A percentile compares a stretch with the other conserved stretches of the same genome.
Evolutionary conservation across 2,329 filamentous ascomycete species (phyloP).

Genomic region (Diaporthe ilicicola): DNA sequence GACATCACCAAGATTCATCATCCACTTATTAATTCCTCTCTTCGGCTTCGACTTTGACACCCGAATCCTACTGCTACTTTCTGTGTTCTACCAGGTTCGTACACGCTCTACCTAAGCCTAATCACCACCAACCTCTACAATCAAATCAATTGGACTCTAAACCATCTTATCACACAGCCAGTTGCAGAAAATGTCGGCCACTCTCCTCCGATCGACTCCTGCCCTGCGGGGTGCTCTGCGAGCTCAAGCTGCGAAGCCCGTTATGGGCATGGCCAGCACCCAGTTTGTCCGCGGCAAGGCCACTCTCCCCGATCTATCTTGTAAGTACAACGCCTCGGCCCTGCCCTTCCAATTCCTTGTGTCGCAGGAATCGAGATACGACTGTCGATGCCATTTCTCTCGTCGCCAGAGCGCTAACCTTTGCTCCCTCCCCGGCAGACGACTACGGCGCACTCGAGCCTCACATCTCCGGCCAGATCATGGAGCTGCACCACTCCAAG

Average conservation of each 20-base stretch:
- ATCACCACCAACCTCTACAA: neutral
- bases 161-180: conserved; percentile 23
- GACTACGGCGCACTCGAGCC: conserved; percentile 96
- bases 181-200: conserved; percentile 73
- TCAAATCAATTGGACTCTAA: neutral
- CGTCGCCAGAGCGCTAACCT: conserved; percentile 1
- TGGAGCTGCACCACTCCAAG: conserved; percentile 82
- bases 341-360: no score
- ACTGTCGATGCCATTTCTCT: neutral
- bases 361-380: no score
- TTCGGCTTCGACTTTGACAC: neutral
- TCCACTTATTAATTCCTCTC: conserved; percentile 3
- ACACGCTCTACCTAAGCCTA: conserved; percentile 15
- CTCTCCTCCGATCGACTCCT: conserved; percentile 76
- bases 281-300: conserved; percentile 88
- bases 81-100: conserved; percentile 16
- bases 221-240: conserved; percentile 76
- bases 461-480: conserved; percentile 79
- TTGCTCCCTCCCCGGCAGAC: conserved; percentile 62
- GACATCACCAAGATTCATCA: conserved; percentile 24
- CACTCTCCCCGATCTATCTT: conserved; percentile 87
- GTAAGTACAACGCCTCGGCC: conserved; percentile 46
- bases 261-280: conserved; percentile 73
- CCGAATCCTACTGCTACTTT: neutral
- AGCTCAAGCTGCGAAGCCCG: conserved; percentile 68